Evolutionary conservation across 1,139 yeast species (phyloP).

Genomic region (Sporopachydermia cereana): DNA sequence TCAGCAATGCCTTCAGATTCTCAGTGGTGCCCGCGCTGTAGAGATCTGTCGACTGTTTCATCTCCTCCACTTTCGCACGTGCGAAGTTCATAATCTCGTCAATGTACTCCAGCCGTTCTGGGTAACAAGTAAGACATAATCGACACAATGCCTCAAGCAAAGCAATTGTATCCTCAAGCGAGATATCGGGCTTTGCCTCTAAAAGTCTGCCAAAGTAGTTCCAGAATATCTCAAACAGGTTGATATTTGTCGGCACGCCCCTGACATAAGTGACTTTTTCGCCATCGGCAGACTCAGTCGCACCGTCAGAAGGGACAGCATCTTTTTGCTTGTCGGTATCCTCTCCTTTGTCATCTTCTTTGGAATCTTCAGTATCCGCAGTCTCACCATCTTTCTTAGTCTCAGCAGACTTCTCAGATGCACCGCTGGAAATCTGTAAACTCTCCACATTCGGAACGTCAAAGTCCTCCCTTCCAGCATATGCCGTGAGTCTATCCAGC

Average conservation of each 20-base stretch:
- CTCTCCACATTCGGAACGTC: constrained; percentile 13
- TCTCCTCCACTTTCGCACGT: constrained; percentile 32
- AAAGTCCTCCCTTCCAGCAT: constrained; percentile 25
- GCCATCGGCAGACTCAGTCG: not conserved
- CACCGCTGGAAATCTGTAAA: constrained; percentile 12
- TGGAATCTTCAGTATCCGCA: constrained; percentile 8
- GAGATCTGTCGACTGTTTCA: constrained; percentile 14
- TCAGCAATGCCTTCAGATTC: constrained; percentile 43
- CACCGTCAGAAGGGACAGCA: constrained; percentile 12
- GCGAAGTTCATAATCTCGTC: constrained; percentile 53
- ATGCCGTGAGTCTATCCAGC: constrained; percentile 63
- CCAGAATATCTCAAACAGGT: constrained; percentile 55
- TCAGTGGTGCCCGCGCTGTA: constrained; percentile 24
- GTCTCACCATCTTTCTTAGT: constrained; percentile 11
- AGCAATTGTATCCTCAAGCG: constrained; percentile 52
- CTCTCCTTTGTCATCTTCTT: constrained; percentile 9
- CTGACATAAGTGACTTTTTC: too few relatives aligned
- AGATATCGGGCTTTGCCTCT: constrained; percentile 48
- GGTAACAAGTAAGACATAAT: constrained; percentile 57
- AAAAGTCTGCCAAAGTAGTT: constrained; percentile 43
- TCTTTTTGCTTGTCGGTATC: constrained; percentile 11
- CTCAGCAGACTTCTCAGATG: constrained; percentile 9
- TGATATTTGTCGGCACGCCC: constrained; percentile 16
- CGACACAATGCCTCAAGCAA: constrained; percentile 55
- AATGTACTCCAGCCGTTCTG: constrained; percentile 46